Base-by-base conservation (phyloP, 768 basidiomycete genomes). In the Pleurotus tuoliensis region DNA sequence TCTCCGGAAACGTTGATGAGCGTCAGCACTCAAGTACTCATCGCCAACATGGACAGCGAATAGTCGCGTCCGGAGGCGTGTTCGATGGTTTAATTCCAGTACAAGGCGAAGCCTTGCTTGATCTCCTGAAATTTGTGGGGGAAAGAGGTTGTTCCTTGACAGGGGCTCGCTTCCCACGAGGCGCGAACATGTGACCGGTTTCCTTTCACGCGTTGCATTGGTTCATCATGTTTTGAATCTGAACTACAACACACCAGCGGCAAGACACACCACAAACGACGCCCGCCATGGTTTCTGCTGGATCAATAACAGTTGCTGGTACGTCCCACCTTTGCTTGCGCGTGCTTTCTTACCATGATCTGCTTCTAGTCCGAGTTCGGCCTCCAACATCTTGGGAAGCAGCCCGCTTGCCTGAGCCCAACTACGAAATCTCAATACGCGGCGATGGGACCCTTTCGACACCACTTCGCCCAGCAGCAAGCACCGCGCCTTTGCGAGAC, bases 271-370 rank as follows among this genome's bases (percentile, higher is more conserved):
- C 55, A 59, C 62, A 59, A 62, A 56, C 60, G 12, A 20, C 18
- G 15, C 51, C 40, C 22, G 71, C 61, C 61, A 90, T 92, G 89
- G 88, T 88, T 66, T 82, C 88, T 68, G 87, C 90, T 62, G 91
- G 91, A 71, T 90, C 90, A 64, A 94, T 94, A 65, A 88, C 87
- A 49, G 92, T 93, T 56, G 91, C 88, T 71, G 90, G 91, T 88
- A 56, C 54, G 77, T 64, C 24, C 30, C 57, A 56, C 39, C 52
- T 59, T 30, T 58, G 39, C 30, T 49, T 56, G 18, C 34, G 54
- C 43, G 50, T 55, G 61, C 67, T 53, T 60, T 56, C 60, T 58
- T 37, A 50, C 51, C 45, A 11, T 57, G 47, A 9, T n/a, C 53
- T 46, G 56, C 58, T 61, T 51, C 57, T 69, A 95, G 94, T 97